Percentiles rank a stretch among this genome's conserved stretches.
phyloP scores from a whole-genome alignment of 768 basidiomycete species.

The Lactarius sanguifluus region DNA sequence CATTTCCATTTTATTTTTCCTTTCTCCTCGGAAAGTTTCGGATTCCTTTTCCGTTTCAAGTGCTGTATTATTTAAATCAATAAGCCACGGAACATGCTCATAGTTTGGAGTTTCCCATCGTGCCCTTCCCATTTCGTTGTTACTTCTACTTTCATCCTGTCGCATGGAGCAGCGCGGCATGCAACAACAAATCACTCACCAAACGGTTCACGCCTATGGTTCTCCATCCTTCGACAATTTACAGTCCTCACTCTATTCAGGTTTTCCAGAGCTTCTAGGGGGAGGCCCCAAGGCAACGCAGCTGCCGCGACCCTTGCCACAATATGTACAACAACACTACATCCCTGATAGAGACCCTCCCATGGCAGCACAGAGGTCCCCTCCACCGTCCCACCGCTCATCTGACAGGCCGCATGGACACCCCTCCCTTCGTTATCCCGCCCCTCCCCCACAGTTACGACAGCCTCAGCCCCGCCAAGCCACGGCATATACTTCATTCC shows the following conservation, averaged over 20 bases:
- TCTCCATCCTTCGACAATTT: constrained; percentile 6
- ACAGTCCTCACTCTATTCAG: constrained; percentile 13
- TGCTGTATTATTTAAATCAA: constrained; percentile 27
- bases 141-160: neutral
- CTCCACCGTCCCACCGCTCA: neutral
- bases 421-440: neutral
- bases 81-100: constrained; percentile 11
- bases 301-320: neutral
- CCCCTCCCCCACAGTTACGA: constrained; percentile 7
- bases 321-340: constrained; percentile 12
- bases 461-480: constrained; percentile 15
- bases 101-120: constrained; percentile 8
- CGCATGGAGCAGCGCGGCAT: constrained; percentile 18
- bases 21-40: constrained; percentile 25
- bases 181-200: constrained; percentile 13
- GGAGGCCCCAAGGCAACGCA: constrained; percentile 13
- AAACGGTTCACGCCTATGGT: constrained; percentile 5
- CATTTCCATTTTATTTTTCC: constrained; percentile 22
- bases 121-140: constrained; percentile 7
- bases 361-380: constrained; percentile 7
- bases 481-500: constrained; percentile 10
- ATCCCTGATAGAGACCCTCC: constrained; percentile 8
- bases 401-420: neutral
- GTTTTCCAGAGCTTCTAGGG: constrained; percentile 4
- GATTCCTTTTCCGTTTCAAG: constrained; percentile 21